These are phyloP conservation scores for Cylindricascospora bacillispora DNA, from an alignment of 1,139 yeast species.

Conservation along the genomic window DNA sequence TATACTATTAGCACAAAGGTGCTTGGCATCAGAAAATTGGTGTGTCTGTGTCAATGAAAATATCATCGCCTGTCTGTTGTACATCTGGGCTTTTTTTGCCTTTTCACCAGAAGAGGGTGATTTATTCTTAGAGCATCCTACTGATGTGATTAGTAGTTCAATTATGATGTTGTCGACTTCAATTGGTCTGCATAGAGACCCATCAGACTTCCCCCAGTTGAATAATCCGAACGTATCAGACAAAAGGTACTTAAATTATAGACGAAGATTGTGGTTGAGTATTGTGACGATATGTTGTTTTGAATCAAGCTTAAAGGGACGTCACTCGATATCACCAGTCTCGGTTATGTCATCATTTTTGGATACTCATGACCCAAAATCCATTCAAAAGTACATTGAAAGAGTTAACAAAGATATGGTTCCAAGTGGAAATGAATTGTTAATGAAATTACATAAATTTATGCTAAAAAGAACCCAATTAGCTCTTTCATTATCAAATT, in stretches of 20 bases:
- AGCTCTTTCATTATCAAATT: constrained; percentile 15
- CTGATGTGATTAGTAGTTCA: constrained; percentile 20
- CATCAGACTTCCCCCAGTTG: constrained; percentile 17
- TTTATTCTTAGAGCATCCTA: constrained; percentile 22
- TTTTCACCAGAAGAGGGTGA: constrained; percentile 26
- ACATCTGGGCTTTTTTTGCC: constrained; percentile 23
- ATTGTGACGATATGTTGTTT: constrained; percentile 14
- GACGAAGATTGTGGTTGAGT: constrained; percentile 21
- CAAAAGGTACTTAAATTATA: constrained; percentile 15
- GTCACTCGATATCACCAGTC: constrained; percentile 12
- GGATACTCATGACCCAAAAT: constrained; percentile 10
- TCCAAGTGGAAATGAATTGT: constrained; percentile 4
- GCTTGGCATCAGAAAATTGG: constrained; percentile 20
- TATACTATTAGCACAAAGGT: constrained; percentile 14
- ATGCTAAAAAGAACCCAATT: constrained; percentile 16
- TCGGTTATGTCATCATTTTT: constrained; percentile 13
- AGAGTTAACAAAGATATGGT: constrained; percentile 14
- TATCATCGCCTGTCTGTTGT: constrained; percentile 18
- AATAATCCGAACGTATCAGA: constrained; percentile 9
- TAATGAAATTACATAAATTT: constrained; percentile 12
- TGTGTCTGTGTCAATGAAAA: constrained; percentile 24
- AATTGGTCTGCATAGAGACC: constrained; percentile 25
- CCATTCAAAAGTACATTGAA: constrained; percentile 12
- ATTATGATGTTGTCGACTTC: constrained; percentile 19
- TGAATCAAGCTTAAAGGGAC: constrained; percentile 21